phyloP scores from a whole-genome alignment of 441 rosid species.

The Adansonia rubrostipa region DNA sequence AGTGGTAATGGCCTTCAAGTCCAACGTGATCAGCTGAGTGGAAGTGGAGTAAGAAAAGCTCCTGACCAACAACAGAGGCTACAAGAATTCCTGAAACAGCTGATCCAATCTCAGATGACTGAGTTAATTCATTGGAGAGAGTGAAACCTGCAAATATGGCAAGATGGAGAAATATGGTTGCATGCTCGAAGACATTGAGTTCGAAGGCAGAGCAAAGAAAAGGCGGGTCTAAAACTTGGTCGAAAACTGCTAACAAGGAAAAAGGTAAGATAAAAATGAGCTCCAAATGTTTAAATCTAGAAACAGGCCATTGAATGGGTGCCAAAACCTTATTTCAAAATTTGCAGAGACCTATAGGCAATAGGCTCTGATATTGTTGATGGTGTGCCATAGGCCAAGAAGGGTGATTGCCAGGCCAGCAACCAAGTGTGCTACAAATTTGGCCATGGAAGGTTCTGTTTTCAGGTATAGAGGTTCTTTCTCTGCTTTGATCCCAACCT shows the following conservation, averaged over 20 bases:
- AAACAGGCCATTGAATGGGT: constrained; percentile 46
- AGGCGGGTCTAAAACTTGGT: constrained; percentile 67
- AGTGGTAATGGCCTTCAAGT: constrained; percentile 89
- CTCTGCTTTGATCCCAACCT: constrained; percentile 15
- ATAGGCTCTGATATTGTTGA: constrained; percentile 62
- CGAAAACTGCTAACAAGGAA: constrained; percentile 56
- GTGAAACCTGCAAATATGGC: constrained; percentile 68
- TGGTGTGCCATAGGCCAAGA: constrained; percentile 84
- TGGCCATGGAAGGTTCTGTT: constrained; percentile 55
- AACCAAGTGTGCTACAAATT: constrained; percentile 69
- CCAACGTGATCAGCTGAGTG: constrained; percentile 86
- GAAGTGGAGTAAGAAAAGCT: constrained; percentile 81
- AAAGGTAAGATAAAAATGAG: constrained; percentile 55
- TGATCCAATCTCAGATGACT: constrained; percentile 48
- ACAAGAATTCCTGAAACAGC: constrained; percentile 63
- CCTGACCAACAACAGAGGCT: constrained; percentile 74
- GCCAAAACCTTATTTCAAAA: constrained; percentile 57
- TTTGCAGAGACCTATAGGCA: constrained; percentile 54
- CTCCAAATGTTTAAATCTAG: constrained; percentile 56
- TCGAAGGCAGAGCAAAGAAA: constrained; percentile 49
- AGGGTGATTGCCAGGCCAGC: constrained; percentile 70
- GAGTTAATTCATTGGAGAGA: constrained; percentile 57
- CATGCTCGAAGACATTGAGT: constrained; percentile 75
- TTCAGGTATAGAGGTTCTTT: constrained; percentile 24
- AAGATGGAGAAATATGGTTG: constrained; percentile 83